A percentile compares a stretch with the other conserved stretches of the same genome.
These are phyloP conservation scores for Cubamyces lactineus DNA, from an alignment of 768 basidiomycete species.

Conservation along the genomic window DNA sequence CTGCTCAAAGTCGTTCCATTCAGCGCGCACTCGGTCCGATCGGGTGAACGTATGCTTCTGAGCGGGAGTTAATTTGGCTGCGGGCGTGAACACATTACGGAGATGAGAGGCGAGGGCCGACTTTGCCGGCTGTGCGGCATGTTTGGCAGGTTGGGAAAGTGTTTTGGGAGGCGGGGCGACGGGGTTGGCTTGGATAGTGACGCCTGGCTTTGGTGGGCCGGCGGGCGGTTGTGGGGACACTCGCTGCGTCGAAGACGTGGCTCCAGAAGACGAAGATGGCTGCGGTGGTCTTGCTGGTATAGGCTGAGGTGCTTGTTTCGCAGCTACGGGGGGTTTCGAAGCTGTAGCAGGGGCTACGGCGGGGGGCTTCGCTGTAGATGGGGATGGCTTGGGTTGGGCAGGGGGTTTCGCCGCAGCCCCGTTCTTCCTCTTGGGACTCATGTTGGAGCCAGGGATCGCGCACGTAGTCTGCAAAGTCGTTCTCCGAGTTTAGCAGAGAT, in stretches of 20 bases:
- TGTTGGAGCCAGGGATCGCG: constrained; percentile 14
- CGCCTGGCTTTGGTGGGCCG: constrained; percentile 6
- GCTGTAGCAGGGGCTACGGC: background rate
- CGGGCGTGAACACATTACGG: background rate
- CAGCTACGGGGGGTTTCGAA: background rate
- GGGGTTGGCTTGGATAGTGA: constrained; percentile 7
- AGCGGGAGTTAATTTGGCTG: constrained; percentile 1
- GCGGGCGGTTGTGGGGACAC: constrained; percentile 17
- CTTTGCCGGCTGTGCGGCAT: constrained; percentile 11
- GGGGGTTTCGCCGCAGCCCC: constrained; percentile 19
- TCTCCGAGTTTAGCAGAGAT: constrained; percentile 19
- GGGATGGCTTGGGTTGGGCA: constrained; percentile 19
- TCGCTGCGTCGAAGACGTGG: constrained; percentile 2
- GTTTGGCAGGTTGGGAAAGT: constrained; percentile 12
- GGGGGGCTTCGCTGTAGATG: constrained; percentile 11
- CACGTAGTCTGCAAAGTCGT: constrained; percentile 17
- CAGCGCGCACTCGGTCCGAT: constrained; percentile 17
- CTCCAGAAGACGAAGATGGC: background rate
- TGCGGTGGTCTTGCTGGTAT: background rate
- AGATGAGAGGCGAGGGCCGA: constrained; percentile 8
- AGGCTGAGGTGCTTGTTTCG: background rate
- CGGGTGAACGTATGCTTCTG: constrained; percentile 15
- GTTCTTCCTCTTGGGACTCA: constrained; percentile 19
- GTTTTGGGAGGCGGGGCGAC: constrained; percentile 9
- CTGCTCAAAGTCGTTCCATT: constrained; percentile 19